A percentile compares a stretch with the other conserved stretches of the same genome.
phyloP scores from a whole-genome alignment of 257 asterid genomes.

The Thymus quinquecostatus region DNA sequence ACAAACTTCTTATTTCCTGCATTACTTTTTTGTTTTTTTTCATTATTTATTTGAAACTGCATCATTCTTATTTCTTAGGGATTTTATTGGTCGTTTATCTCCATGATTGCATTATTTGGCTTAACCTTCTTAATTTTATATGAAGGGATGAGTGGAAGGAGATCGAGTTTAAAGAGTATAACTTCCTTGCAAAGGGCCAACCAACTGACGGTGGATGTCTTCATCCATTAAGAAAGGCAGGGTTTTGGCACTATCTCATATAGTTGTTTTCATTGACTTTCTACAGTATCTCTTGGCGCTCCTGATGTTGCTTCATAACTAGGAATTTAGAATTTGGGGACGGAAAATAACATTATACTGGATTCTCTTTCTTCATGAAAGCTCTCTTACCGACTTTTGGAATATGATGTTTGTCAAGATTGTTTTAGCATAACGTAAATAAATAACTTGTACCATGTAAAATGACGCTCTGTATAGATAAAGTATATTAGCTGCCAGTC shows the following conservation, averaged over 20 bases:
- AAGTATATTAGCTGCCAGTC: background rate
- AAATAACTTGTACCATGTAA: background rate
- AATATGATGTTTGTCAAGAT: slow-evolving; percentile 20
- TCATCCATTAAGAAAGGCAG: slow-evolving; percentile 92
- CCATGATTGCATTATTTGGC: background rate
- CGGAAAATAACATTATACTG: slow-evolving; percentile 1
- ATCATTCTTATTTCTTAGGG: background rate
- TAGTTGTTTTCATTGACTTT: slow-evolving; percentile 17
- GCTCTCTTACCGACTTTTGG: background rate
- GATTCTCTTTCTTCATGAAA: slow-evolving; percentile 7
- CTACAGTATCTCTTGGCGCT: background rate
- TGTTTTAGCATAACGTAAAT: background rate
- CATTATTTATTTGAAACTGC: background rate
- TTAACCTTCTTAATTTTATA: slow-evolving; percentile 20
- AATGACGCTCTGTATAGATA: background rate
- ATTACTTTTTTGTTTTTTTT: background rate
- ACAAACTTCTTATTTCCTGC: background rate
- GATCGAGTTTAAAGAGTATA: slow-evolving; percentile 86
- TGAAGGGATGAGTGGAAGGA: slow-evolving; percentile 96
- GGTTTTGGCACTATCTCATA: slow-evolving; percentile 30
- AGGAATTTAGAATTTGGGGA: background rate
- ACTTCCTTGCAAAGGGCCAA: slow-evolving; percentile 94
- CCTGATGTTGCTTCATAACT: slow-evolving; percentile 12
- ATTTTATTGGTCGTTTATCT: background rate
- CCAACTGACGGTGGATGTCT: slow-evolving; percentile 96